These are phyloP conservation scores for Sergeia podlipaevii DNA, from an alignment of 208 protist genomes.

Conservation along the genomic window DNA sequence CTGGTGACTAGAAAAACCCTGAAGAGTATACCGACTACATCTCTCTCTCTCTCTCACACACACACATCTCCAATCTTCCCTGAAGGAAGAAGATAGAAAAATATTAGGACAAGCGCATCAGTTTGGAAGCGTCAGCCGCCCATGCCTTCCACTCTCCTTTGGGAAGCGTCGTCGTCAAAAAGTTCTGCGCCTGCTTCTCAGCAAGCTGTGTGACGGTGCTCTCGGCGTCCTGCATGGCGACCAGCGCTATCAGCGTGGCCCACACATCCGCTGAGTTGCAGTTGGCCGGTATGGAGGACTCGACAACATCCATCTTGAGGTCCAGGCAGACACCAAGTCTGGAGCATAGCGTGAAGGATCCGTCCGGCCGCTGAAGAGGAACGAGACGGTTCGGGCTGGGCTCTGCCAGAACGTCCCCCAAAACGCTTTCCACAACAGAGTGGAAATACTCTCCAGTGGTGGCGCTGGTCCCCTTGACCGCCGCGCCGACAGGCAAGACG, in stretches of 20 bases:
- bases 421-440: conserved; percentile 22
- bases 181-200: conserved; percentile 17
- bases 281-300: conserved; percentile 8
- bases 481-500: background rate
- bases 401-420: conserved; percentile 9
- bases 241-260: conserved; percentile 46
- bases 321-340: conserved; percentile 17
- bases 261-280: conserved; percentile 17
- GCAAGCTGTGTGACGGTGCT: conserved; percentile 19
- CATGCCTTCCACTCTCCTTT: conserved; percentile 21
- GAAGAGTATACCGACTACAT: no score
- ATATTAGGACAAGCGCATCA: background rate
- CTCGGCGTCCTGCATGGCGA: conserved; percentile 16
- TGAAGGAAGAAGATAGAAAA: conserved; percentile 10
- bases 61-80: no score
- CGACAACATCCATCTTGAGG: conserved; percentile 12
- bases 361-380: conserved; percentile 32
- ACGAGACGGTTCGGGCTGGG: conserved; percentile 24
- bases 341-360: conserved; percentile 31
- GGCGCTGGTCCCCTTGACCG: background rate
- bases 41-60: no score
- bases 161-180: conserved; percentile 12
- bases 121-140: conserved; percentile 4
- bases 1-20: no score
- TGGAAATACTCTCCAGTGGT: conserved; percentile 25